Base-by-base conservation (phyloP, 306 rosid genomes). In the Cicer bijugum region DNA sequence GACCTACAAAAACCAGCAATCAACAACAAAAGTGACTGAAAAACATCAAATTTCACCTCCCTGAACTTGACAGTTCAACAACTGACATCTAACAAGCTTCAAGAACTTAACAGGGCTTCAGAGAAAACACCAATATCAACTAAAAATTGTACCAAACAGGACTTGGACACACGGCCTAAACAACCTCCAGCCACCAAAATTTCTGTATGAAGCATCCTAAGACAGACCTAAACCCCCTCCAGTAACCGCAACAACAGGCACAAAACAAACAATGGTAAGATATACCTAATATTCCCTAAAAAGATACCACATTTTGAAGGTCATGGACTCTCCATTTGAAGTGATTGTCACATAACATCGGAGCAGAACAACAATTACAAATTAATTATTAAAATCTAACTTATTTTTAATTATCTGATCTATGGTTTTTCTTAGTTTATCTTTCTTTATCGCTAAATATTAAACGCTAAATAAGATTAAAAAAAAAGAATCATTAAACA, bases 251-350 rank as follows among this genome's bases (percentile, higher is more conserved):
- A 37, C 11, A 61, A 38, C 19, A 35, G n/a, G n/a, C 7, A 1
- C 52, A 64, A 33, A 12, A 64, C 52, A 63, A 63, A 43, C 16
- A 17, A 19, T 6, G 38, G 10, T 6, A 38, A 60, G 23, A 61
- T 38, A 61, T 61, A 10, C 67, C 67, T 37, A 45, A 19, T 44
- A 23, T 47, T 33, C 59, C 38, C 20, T 35, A 47, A 33, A 40
- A 28, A 68, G 45, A 44, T 59, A 15, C 58, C 51, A 39, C 28
- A 42, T 11, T 38, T 19, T 14, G 37, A 75, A 10, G 45, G 23
- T 11, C 72, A 75, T 17, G 44, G 45, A 64, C 56, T 40, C 23
- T 48, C 35, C 62, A 38, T 40, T 16, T 38, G 37, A 69, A 69
- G 38, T 52, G 9, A 52, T 42, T 62, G 43, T 51, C 12, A 39